Base-by-base conservation (phyloP, 2,329 filamentous ascomycete genomes). In the Paraphoma chrysanthemicola region DNA sequence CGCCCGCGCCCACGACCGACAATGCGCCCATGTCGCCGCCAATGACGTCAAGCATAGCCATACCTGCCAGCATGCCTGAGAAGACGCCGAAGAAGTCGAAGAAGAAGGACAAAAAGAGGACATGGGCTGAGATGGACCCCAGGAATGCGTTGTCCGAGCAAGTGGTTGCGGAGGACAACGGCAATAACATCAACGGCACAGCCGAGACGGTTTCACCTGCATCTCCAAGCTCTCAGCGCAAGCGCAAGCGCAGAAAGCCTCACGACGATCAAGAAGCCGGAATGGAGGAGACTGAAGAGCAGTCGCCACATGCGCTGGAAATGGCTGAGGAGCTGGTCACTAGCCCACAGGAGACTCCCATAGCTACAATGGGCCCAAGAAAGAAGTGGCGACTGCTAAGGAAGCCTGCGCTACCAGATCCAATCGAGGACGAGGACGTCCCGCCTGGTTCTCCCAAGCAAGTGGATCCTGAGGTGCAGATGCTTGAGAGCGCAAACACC, bases 1-100 rank as follows among this genome's bases (percentile, higher is more conserved):
- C 52, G 44, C 38, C 14, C 16, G 18, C 49, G 44, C 38, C 41
- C 9, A 29, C 48, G n/a, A 11, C 41, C 39, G 23, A 29, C 31
- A 14, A 38, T 8, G 9, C 41, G 23, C 45, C 50, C 14, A 36
- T 53, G 30, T 49, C 57, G 1, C 53, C 59, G 6, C 59, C 53
- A 2, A 51, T 33, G 48, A 53, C 50, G 7, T 54, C 60, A n/a
- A 52, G 52, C n/a, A 12, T 51, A 7, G 28, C 53, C 10, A 44
- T 62, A 14, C 56, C 59, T 1, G 54, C 53, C 31, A 63, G 45
- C 30, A 12, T 31, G 31, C 36, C 31, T 14, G 39, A 44, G 23
- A 45, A 11, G 10, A 29, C n/a, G 33, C 3, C 10, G 33, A 10
- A 36, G 10, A 36, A 36, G 14, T 14, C 33, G 33, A 3, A 12